Evolutionary conservation across 371 early-diverging fungal genomes (phyloP).

Genomic region (Apophysomyces elegans): DNA sequence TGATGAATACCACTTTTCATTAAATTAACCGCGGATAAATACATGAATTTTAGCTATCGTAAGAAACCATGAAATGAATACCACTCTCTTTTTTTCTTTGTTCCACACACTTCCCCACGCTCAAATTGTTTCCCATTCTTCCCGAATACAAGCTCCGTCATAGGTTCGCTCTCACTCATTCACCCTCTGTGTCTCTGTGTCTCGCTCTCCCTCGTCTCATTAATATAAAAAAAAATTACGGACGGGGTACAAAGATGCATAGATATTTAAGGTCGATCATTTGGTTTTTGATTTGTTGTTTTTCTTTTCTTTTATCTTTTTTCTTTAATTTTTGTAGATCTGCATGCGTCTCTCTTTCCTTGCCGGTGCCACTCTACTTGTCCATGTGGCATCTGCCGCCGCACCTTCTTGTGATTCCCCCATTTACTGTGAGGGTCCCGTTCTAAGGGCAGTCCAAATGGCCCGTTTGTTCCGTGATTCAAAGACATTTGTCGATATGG

Average conservation of each 20-base stretch:
- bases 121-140: not conserved
- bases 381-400: conserved; percentile 2
- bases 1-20: too few species aligned
- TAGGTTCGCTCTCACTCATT: too few species aligned
- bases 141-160: not conserved
- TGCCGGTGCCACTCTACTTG: not conserved
- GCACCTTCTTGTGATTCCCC: conserved; percentile 56
- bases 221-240: too few species aligned
- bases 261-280: not conserved
- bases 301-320: not conserved
- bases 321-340: not conserved
- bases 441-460: conserved; percentile 66
- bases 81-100: too few species aligned
- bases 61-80: too few species aligned
- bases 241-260: not conserved
- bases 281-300: not conserved
- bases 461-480: conserved; percentile 67
- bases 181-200: too few species aligned
- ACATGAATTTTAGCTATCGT: too few species aligned
- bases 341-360: not conserved
- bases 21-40: too few species aligned
- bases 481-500: conserved; percentile 74
- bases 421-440: conserved; percentile 72
- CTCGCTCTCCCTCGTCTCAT: too few species aligned
- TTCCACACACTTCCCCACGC: too few species aligned